Evolutionary conservation across 345 rosid genomes (phyloP), one percentile per base, ranked within the genome.

Genomic region (Boechera divaricarpa): DNA sequence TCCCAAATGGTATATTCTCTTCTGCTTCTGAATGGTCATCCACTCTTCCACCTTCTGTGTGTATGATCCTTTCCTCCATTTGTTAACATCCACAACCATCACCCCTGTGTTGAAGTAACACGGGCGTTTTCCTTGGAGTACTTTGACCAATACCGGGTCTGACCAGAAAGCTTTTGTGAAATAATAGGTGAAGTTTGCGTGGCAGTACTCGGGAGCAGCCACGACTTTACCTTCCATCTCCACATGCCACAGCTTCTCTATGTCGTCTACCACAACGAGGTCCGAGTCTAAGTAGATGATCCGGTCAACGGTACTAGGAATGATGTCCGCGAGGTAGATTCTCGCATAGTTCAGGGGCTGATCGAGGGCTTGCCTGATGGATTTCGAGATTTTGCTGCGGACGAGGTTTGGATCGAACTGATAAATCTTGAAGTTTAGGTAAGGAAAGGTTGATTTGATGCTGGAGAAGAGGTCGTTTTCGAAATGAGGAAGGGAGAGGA

Each of bases 71-170:
- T 59, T 82, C 69, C 90, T 83, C 95, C 95, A 86, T 74, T 81
- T 86, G 1, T 79, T 76, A 13, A 85, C 89, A 36, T 90, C 90
- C 52, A 88, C 84, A 9, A 88, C 85, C 92, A 86, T 88, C 21
- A 88, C 89, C 35, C 95, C 92, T 3, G 91, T 88, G 80, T 88
- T 88, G 56, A 90, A 90, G 21, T 90, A 90, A 79, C 90, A 86
- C 1, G 90, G 87, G 0, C 73, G 81, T 71, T 86, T 83, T 0
- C 92, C 88, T 60, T 86, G 36, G 9, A 90, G 86, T 7, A 82
- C 84, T 31, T 39, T 83, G 1, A 77, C 74, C 44, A 90, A 9
- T 2, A 29, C 70, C 2, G 78, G 60, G 52, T 88, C 92, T 0
- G 83, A 73, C 92, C 95, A 90, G 41, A 88, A 86, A 0, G 72